Evolutionary conservation across 2,329 filamentous ascomycete species (phyloP), one percentile per base, ranked within the genome.

Genomic region (Aspergillus latus): DNA sequence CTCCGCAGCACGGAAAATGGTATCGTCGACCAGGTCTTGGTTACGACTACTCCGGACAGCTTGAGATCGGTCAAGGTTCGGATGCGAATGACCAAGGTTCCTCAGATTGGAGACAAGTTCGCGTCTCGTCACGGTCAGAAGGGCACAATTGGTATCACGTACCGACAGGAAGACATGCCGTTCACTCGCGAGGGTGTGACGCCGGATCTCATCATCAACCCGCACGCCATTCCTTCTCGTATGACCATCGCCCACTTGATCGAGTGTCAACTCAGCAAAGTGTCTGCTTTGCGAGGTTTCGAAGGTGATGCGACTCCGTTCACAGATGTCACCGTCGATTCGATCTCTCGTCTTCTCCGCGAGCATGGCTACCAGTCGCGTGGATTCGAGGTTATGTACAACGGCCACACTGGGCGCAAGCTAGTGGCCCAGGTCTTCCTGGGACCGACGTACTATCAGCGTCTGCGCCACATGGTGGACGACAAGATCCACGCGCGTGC

Each of bases 181-280:
- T 99, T 99, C 75, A 94, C 91, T 2, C 82, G 86, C 37, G 91
- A 97, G 72, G 94, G 95, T 67, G 84, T 99, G 52, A 89, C 88
- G 0, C 94, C 95, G 0, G 95, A 99, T 75, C 83, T 99, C 61
- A 97, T 99, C 75, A 97, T 99, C 82, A 99, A 99, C 76, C 94
- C 94, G 1, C 94, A 99, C 82, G 95, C 94, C 71, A 99, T 99
- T 84, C 94, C 94, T 0, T 99, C 94, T 54, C 94, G 94, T 85
- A 99, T 99, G 94, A 99, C 95, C 2, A 99, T 99, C 86, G 94
- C 94, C 67, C 94, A 99, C 82, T 92, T 99, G 84, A 96, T 99
- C 73, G 94, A 99, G 81, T 99, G 94, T 83, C 84, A 97, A 65
- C 84, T 99, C 56, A 96, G 91, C 73, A 99, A 99, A 74, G 94